phyloP scores from a whole-genome alignment of 169 alveolate species.

The Cryptosporidium sp. region DNA sequence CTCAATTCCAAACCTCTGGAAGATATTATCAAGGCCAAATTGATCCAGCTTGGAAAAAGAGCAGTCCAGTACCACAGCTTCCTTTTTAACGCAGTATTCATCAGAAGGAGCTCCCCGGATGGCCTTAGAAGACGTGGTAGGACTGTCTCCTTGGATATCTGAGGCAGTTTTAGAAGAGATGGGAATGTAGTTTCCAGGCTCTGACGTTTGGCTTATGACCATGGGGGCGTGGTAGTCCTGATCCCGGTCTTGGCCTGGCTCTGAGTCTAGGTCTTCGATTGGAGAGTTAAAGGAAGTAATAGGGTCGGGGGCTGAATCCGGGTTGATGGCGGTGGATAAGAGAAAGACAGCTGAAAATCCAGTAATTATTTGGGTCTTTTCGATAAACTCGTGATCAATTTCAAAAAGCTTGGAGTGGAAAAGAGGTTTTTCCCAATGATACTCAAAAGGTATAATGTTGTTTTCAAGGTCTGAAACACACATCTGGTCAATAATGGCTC shows the following conservation, averaged over 20 bases:
- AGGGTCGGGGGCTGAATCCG: neutral
- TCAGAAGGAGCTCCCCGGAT: neutral
- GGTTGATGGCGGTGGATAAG: slow-evolving; percentile 5
- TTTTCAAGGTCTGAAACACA: slow-evolving; percentile 22
- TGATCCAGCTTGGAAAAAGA: slow-evolving; percentile 3
- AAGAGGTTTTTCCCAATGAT: slow-evolving; percentile 54
- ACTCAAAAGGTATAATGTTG: slow-evolving; percentile 36
- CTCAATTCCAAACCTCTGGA: neutral
- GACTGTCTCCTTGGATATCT: neutral
- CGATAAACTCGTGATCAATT: slow-evolving; percentile 30
- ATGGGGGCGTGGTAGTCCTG: neutral
- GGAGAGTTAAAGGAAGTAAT: slow-evolving; percentile 16
- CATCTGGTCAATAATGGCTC: slow-evolving; percentile 64
- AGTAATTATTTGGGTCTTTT: slow-evolving; percentile 35
- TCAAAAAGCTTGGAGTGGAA: slow-evolving; percentile 18
- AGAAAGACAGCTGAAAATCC: slow-evolving; percentile 73
- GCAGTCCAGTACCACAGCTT: neutral
- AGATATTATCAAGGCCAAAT: neutral
- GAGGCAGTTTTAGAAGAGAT: no score
- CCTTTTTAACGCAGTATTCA: neutral
- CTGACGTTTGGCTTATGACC: neutral
- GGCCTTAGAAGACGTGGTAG: neutral
- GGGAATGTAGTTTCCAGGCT: neutral
- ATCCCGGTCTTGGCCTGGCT: neutral
- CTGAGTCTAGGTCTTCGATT: neutral